Conservation (phyloP, 106 monocot species). For the Xerophyta viscosa region DNA sequence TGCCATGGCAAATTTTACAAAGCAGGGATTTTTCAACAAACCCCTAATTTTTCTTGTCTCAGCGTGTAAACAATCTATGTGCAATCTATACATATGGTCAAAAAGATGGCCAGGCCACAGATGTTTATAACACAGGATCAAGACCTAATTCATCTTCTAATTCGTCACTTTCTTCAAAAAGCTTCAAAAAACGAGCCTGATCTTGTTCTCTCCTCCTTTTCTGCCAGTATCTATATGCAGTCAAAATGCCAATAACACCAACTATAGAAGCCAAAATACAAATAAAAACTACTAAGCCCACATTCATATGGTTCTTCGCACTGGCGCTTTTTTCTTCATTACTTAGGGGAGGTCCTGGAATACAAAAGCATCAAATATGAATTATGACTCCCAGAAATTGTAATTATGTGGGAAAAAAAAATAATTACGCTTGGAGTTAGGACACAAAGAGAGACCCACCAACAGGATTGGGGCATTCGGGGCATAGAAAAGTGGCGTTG, state of each 20-base stretch:
- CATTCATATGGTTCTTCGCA: conserved; percentile 14
- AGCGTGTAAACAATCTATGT: too few species aligned
- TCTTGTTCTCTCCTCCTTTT: conserved; percentile 70
- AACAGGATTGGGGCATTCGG: conserved; percentile 22
- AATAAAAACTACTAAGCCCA: conserved; percentile 26
- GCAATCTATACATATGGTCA: too few species aligned
- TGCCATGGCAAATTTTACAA: too few species aligned
- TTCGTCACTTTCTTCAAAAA: conserved; percentile 71
- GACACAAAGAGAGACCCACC: conserved; percentile 29
- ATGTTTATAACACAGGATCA: conserved; percentile 15
- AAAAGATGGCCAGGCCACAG: too few species aligned
- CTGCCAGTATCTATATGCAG: conserved; percentile 54
- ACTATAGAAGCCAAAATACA: conserved; percentile 23
- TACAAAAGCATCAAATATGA: too few species aligned
- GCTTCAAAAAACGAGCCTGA: conserved; percentile 65
- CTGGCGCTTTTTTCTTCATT: too few species aligned
- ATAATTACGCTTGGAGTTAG: neutral
- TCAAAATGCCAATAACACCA: conserved; percentile 17
- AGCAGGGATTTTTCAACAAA: too few species aligned
- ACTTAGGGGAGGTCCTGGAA: too few species aligned
- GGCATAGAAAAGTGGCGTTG: conserved; percentile 90
- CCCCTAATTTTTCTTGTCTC: too few species aligned
- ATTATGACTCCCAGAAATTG: too few species aligned
- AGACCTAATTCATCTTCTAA: conserved; percentile 69
- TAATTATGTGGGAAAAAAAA: too few species aligned